These are phyloP conservation scores for Abelmoschus esculentus DNA, from an alignment of 345 rosid genomes.

Conservation along the genomic window DNA sequence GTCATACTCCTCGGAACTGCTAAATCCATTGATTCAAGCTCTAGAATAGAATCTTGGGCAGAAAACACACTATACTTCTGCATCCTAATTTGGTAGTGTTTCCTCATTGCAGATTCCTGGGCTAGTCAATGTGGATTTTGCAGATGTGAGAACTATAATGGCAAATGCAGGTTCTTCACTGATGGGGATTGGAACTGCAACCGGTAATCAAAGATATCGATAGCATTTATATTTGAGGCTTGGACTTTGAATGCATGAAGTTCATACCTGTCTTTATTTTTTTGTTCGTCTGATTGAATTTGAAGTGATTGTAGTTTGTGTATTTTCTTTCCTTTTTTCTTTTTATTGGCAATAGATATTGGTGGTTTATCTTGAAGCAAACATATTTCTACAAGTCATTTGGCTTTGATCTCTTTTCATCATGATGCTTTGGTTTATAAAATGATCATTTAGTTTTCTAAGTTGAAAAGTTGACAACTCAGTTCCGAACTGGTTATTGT, in stretches of 20 bases:
- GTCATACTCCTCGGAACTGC: neutral
- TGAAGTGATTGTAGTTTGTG: neutral
- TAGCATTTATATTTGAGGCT: neutral
- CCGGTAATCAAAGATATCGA: constrained; percentile 35
- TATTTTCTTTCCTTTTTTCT: neutral
- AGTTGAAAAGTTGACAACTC: neutral
- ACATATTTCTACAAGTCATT: neutral
- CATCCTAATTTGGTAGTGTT: neutral
- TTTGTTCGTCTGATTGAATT: neutral
- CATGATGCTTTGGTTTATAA: constrained; percentile 1
- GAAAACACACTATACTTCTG: neutral
- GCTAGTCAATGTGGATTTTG: constrained; percentile 95
- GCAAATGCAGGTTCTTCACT: constrained; percentile 93
- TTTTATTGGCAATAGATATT: neutral
- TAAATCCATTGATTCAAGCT: neutral
- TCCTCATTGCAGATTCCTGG: constrained; percentile 66
- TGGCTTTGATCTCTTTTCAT: neutral
- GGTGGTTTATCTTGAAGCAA: neutral
- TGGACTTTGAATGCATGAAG: neutral
- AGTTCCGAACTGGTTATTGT: neutral
- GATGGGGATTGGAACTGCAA: constrained; percentile 98
- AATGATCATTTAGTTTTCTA: neutral
- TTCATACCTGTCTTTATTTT: neutral
- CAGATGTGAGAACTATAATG: constrained; percentile 97
- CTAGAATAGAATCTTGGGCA: neutral